phyloP scores from a whole-genome alignment of 192 early-diverging fungal genomes.

The Coemansia sp. region DNA sequence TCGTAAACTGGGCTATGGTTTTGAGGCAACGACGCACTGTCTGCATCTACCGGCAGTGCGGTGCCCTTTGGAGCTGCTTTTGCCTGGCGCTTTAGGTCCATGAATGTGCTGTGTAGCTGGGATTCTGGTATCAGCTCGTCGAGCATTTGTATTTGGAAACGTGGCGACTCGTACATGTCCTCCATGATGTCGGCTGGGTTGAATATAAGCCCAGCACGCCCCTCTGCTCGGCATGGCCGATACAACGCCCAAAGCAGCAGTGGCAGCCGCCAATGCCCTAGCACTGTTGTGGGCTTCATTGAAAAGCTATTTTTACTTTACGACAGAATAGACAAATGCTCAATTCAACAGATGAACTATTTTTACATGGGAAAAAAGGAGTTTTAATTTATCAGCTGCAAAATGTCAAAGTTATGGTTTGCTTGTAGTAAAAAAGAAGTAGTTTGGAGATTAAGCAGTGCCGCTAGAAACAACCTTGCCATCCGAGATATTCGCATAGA shows the following conservation, averaged over 20 bases:
- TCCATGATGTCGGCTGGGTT: conserved; percentile 31
- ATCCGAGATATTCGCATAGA: conserved; percentile 8
- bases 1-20: conserved; percentile 14
- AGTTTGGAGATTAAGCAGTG: not conserved
- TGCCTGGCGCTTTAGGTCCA: not conserved
- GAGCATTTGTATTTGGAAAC: conserved; percentile 26
- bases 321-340: too few species aligned
- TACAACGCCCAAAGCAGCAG: not conserved
- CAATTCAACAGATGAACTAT: too few species aligned
- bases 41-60: too few species aligned
- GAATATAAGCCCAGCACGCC: conserved; percentile 2
- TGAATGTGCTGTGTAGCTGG: conserved; percentile 10
- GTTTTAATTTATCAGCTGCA: too few species aligned
- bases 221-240: not conserved
- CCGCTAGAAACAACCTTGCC: conserved; percentile 6
- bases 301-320: too few species aligned
- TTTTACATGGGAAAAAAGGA: conserved; percentile 1
- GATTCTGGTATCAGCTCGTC: conserved; percentile 26
- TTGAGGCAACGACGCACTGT: not conserved
- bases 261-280: not conserved
- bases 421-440: not conserved
- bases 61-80: too few species aligned
- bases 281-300: too few species aligned
- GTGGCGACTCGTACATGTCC: conserved; percentile 32
- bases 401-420: too few species aligned